These are phyloP conservation scores for Dissophora globulifera DNA, from an alignment of 192 early-diverging fungal genomes.

Conservation along the genomic window DNA sequence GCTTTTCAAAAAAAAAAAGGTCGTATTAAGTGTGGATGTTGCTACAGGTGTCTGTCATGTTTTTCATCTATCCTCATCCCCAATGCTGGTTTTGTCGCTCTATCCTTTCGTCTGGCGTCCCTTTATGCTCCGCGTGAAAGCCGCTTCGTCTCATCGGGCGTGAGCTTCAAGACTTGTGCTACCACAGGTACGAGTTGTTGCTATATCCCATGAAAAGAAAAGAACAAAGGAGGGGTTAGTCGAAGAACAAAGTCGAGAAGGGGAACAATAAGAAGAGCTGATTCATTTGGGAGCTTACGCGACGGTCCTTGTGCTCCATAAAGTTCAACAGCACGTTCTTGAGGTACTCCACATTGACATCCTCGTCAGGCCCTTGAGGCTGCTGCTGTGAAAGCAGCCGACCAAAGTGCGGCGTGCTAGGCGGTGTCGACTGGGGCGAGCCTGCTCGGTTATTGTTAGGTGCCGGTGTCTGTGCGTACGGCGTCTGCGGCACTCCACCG, in stretches of 20 bases:
- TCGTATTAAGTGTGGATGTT: no score
- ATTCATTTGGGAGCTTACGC: constrained; percentile 58
- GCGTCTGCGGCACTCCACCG: constrained; percentile 26
- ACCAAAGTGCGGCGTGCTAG: constrained; percentile 38
- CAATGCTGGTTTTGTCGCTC: no score
- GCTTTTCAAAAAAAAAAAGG: no score
- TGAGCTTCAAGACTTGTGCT: constrained; percentile 72
- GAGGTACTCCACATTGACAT: constrained; percentile 79
- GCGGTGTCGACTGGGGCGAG: constrained; percentile 41
- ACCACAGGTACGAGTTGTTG: constrained; percentile 75
- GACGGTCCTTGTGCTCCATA: constrained; percentile 75
- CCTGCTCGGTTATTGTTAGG: constrained; percentile 8
- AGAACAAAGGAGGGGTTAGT: neutral
- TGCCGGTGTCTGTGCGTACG: constrained; percentile 4
- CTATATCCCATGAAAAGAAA: constrained; percentile 22
- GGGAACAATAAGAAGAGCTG: neutral
- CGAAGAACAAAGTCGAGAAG: no score
- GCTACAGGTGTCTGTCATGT: no score
- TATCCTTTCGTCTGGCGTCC: neutral
- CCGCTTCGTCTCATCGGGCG: constrained; percentile 76
- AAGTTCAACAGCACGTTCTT: constrained; percentile 80
- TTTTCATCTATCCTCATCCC: no score
- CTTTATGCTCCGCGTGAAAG: constrained; percentile 42
- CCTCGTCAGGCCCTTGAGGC: constrained; percentile 56
- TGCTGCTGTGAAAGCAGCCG: constrained; percentile 46